Conservation (phyloP, 805 yeast species). For the Kluyveromyces starmeri region DNA sequence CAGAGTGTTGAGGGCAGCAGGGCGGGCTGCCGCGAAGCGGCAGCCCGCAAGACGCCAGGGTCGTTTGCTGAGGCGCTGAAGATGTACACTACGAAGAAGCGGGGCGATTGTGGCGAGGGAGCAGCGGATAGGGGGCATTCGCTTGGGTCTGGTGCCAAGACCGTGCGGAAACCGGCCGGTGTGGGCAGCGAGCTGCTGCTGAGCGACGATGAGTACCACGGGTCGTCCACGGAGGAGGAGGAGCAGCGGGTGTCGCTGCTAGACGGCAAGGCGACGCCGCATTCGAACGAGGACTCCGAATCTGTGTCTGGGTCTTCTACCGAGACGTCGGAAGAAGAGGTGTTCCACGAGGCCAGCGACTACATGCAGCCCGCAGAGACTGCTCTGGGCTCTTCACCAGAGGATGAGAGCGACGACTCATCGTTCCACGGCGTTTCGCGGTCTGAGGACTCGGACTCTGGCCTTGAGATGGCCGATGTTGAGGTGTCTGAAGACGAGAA, state of each 20-base stretch:
- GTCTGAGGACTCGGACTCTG: constrained; percentile 2
- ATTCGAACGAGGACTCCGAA: not conserved
- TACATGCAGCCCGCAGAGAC: constrained; percentile 14
- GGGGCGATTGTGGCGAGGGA: not conserved
- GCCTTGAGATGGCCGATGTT: constrained; percentile 20
- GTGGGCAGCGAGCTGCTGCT: constrained; percentile 1
- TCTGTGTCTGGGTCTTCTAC: not conserved
- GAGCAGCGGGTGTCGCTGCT: not conserved
- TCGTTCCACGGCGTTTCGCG: constrained; percentile 1
- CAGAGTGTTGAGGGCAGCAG: not conserved
- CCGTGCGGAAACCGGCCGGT: not conserved
- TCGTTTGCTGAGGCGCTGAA: constrained; percentile 42
- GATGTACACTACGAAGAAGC: constrained; percentile 19
- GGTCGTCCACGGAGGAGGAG: constrained; percentile 3
- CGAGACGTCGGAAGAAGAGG: constrained; percentile 9
- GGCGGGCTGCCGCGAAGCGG: no score
- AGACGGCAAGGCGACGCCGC: not conserved
- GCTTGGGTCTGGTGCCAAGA: not conserved
- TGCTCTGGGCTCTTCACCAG: constrained; percentile 27
- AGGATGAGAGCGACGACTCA: constrained; percentile 23
- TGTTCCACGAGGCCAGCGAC: constrained; percentile 20
- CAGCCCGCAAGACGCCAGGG: constrained; percentile 35
- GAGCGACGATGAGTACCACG: constrained; percentile 5
- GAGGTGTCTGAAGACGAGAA: constrained; percentile 9
- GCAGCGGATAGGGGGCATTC: not conserved